phyloP scores from a whole-genome alignment of 1,284 basidiomycete species.

The Microbotryomycetes sp. region DNA sequence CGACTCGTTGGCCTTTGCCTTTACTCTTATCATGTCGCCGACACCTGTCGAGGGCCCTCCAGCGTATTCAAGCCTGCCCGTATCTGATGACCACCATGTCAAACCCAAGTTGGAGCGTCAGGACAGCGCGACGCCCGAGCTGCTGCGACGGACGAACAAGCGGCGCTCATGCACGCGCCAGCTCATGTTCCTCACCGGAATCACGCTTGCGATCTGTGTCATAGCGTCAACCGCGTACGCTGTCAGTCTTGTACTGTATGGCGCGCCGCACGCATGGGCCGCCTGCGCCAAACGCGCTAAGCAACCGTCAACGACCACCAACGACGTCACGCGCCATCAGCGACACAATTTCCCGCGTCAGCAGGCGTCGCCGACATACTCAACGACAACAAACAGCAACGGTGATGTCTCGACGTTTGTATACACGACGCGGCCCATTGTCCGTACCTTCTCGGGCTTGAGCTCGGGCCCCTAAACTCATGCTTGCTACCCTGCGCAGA shows the following conservation, averaged over 20 bases:
- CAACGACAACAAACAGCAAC: background rate
- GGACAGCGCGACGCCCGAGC: background rate
- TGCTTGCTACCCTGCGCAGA: background rate
- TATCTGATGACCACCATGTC: background rate
- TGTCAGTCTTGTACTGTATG: background rate
- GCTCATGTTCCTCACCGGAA: background rate
- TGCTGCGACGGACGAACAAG: background rate
- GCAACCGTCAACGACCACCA: background rate
- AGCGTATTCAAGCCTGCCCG: background rate
- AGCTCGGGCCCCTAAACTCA: conserved; percentile 5
- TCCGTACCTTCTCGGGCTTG: background rate
- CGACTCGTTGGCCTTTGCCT: too few species aligned
- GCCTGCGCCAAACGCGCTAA: background rate
- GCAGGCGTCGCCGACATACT: background rate
- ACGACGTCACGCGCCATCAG: background rate
- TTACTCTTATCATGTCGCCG: too few species aligned
- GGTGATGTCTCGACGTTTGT: conserved; percentile 2
- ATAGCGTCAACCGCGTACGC: background rate
- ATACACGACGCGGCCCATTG: conserved; percentile 22
- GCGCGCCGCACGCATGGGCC: too few species aligned
- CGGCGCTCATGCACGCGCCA: background rate
- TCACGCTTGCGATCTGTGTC: background rate
- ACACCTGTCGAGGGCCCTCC: too few species aligned
- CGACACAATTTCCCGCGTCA: background rate
- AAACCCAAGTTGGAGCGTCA: background rate